Percentiles rank a stretch among this genome's conserved stretches.
Evolutionary conservation across 768 basidiomycete species (phyloP).

Genomic region (Phylloporus sp.): DNA sequence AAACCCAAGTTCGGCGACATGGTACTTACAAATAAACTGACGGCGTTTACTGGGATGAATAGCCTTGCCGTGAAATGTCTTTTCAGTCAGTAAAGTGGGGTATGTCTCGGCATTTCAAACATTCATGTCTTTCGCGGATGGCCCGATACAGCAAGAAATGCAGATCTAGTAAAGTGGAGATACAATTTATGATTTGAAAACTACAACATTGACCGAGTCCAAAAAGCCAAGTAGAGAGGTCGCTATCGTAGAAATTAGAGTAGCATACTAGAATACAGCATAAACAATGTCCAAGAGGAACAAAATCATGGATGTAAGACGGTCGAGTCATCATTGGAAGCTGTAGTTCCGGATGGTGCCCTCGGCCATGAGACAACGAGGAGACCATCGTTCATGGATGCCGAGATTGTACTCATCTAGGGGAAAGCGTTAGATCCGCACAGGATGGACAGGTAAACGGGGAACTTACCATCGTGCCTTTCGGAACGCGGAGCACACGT

Average conservation of each 20-base stretch:
- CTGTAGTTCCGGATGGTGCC: slow-evolving; percentile 14
- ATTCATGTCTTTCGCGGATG: background rate
- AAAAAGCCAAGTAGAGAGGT: background rate
- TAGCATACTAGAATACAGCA: slow-evolving; percentile 2
- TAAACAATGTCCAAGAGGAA: background rate
- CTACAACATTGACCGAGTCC: background rate
- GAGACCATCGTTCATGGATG: slow-evolving; percentile 37
- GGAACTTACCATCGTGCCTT: slow-evolving; percentile 33
- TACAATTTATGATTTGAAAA: background rate
- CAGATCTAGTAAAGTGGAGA: background rate
- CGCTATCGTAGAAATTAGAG: slow-evolving; percentile 12
- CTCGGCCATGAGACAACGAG: slow-evolving; percentile 40
- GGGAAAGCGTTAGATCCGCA: background rate
- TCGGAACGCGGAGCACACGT: slow-evolving; percentile 35
- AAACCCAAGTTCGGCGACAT: slow-evolving; percentile 37
- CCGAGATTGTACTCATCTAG: slow-evolving; percentile 37
- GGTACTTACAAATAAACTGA: slow-evolving; percentile 34
- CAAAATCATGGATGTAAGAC: background rate
- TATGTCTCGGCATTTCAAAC: background rate
- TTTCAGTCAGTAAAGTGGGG: slow-evolving; percentile 33
- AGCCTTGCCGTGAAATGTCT: slow-evolving; percentile 35
- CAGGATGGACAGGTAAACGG: slow-evolving; percentile 1
- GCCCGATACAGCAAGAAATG: background rate
- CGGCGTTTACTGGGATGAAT: slow-evolving; percentile 2
- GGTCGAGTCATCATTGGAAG: slow-evolving; percentile 3